Evolutionary conservation across 805 yeast genomes (phyloP), one percentile per base, ranked within the genome.

Genomic region (Kockiozyma suomiensis): DNA sequence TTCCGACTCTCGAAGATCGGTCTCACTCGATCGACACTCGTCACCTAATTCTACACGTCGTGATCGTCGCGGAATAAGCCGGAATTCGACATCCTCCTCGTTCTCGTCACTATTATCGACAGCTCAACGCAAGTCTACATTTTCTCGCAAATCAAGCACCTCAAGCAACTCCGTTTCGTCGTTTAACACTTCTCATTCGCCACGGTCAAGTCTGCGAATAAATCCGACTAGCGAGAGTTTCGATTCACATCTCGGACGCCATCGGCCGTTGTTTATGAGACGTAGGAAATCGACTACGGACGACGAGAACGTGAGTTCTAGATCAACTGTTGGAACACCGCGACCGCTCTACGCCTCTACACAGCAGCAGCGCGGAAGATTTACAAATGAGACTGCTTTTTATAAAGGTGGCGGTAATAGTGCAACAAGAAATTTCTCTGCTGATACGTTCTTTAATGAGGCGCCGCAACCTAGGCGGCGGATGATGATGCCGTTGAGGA

Each of bases 61-160:
- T 12, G 17, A 55, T 4, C 48, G 59, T 3, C 56, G 66, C 4
- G 56, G 54, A 3, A 35, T 55, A 10, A 58, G 68, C 17, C 55
- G 54, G 7, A 64, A 50, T 17, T 66, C 69, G 8, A 50, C 66
- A 10, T 66, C 69, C 1, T 66, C 68, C 6, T 66, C 69, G 6
- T 32, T 66, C 26, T 66, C 68, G 4, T 63, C 69, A 13, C 30
- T 45, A 13, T 32, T 54, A 15, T 61, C 62, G 10, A 41, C 65
- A 15, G 25, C 50, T 3, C 50, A 23, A 19, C 59, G 50, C 8
- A 40, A 28, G 12, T 41, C 54, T 17, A 54, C 62, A 4, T 21
- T 62, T 25, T 62, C 66, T 2, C 46, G 66, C 17, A 45, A 66
- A 32, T 62, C 66, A 33, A 62, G 66, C 32, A 61, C 66, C 4